Conservation (phyloP, 495 filamentous ascomycete genomes). For the Penicillium turbatum region DNA sequence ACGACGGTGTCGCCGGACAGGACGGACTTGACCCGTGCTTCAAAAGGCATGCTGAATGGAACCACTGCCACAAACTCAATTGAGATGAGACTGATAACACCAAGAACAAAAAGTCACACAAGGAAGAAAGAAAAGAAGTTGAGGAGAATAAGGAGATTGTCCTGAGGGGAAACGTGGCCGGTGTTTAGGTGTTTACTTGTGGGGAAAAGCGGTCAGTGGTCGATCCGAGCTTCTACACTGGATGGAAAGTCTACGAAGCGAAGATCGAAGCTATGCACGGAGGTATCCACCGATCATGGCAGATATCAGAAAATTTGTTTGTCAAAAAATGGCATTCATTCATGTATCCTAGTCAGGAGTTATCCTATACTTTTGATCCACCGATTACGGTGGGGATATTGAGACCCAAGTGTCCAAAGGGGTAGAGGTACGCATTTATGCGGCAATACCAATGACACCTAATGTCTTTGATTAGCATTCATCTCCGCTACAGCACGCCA, state of each 20-base stretch:
- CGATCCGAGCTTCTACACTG: slow-evolving; percentile 5
- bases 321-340: slow-evolving; percentile 23
- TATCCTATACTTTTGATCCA: slow-evolving; percentile 24
- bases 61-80: slow-evolving; percentile 16
- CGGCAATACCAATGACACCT: slow-evolving; percentile 88
- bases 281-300: neutral
- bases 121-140: slow-evolving; percentile 16
- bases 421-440: slow-evolving; percentile 29
- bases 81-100: slow-evolving; percentile 10
- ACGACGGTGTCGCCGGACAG: slow-evolving; percentile 89
- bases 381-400: slow-evolving; percentile 12
- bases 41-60: slow-evolving; percentile 40
- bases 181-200: slow-evolving; percentile 20
- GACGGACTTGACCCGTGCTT: slow-evolving; percentile 88
- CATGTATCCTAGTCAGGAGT: slow-evolving; percentile 23
- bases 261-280: neutral
- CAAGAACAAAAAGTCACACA: slow-evolving; percentile 15
- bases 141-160: slow-evolving; percentile 12
- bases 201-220: slow-evolving; percentile 30
- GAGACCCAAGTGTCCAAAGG: slow-evolving; percentile 12
- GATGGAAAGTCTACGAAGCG: neutral
- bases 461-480: slow-evolving; percentile 2
- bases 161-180: slow-evolving; percentile 30
- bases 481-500: neutral
- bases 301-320: neutral